A percentile compares a stretch with the other conserved stretches of the same genome.
These are phyloP conservation scores for Aspergillus viridinutans DNA, from an alignment of 2,329 filamentous ascomycete species.

Conservation along the genomic window DNA sequence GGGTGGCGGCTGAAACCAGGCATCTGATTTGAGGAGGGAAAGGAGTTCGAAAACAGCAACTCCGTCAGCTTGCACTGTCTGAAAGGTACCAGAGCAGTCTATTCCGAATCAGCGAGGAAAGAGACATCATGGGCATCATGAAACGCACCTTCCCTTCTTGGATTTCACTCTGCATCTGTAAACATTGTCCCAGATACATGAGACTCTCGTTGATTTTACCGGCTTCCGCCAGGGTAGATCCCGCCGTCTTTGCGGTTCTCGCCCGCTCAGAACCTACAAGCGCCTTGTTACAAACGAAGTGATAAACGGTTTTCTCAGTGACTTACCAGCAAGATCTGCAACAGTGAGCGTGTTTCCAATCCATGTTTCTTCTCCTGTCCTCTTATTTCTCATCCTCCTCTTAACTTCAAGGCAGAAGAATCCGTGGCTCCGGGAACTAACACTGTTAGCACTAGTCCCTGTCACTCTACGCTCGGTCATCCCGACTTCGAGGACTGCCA, in stretches of 20 bases:
- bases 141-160: constrained; percentile 68
- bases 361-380: constrained; percentile 60
- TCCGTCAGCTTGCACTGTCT: constrained; percentile 83
- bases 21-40: constrained; percentile 56
- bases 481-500: constrained; percentile 86
- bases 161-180: constrained; percentile 87
- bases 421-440: constrained; percentile 86
- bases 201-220: constrained; percentile 98
- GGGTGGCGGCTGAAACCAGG: constrained; percentile 56
- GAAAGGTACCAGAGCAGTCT: constrained; percentile 72
- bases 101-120: constrained; percentile 14
- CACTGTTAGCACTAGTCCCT: constrained; percentile 88
- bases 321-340: constrained; percentile 77
- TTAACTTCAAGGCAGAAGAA: constrained; percentile 96
- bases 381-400: constrained; percentile 58
- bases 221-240: constrained; percentile 86
- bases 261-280: constrained; percentile 73
- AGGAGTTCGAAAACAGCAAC: constrained; percentile 83
- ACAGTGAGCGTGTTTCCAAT: constrained; percentile 75
- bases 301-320: neutral
- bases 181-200: constrained; percentile 96
- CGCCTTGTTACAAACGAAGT: constrained; percentile 15
- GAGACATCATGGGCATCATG: neutral
- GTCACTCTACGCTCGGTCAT: constrained; percentile 81
- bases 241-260: constrained; percentile 87